phyloP scores from a whole-genome alignment of 2,329 filamentous ascomycete species.

The Claviceps citrina region DNA sequence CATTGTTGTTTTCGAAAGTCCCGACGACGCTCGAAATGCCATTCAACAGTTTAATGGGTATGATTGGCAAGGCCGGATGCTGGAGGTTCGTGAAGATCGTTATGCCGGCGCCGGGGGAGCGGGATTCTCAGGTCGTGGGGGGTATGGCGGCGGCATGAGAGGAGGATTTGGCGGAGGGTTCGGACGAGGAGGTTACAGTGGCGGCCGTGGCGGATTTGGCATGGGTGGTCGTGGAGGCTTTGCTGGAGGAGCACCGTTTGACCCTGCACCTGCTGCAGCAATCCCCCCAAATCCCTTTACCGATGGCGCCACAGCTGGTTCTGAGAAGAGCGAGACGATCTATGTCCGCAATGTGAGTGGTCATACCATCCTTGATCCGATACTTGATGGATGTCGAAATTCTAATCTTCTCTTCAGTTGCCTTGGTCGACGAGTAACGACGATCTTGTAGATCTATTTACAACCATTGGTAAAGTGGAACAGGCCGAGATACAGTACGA shows the following conservation, averaged over 20 bases:
- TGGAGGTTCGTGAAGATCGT: slow-evolving; percentile 93
- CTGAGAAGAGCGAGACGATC: slow-evolving; percentile 69
- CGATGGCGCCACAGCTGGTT: slow-evolving; percentile 75
- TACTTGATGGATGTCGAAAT: background rate
- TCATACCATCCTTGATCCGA: background rate
- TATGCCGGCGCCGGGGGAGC: slow-evolving; percentile 55
- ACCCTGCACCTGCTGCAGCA: slow-evolving; percentile 31
- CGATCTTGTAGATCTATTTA: slow-evolving; percentile 89
- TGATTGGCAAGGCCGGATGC: slow-evolving; percentile 86
- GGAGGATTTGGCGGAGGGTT: slow-evolving; percentile 43
- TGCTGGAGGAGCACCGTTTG: slow-evolving; percentile 32
- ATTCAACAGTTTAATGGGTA: slow-evolving; percentile 98
- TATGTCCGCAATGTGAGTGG: slow-evolving; percentile 88
- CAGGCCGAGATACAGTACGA: slow-evolving; percentile 99
- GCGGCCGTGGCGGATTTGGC: slow-evolving; percentile 27
- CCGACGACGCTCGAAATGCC: slow-evolving; percentile 86
- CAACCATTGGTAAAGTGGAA: slow-evolving; percentile 93
- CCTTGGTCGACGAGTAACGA: slow-evolving; percentile 99
- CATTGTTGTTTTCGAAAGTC: slow-evolving; percentile 89
- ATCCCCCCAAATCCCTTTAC: slow-evolving; percentile 78
- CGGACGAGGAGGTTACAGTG: slow-evolving; percentile 36
- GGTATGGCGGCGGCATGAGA: slow-evolving; percentile 41
- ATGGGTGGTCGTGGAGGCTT: slow-evolving; percentile 24
- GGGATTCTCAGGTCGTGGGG: slow-evolving; percentile 43
- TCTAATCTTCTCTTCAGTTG: slow-evolving; percentile 40